These are phyloP conservation scores for Protea cynaroides DNA, from an alignment of 164 flowering plant genomes.

Conservation along the genomic window DNA sequence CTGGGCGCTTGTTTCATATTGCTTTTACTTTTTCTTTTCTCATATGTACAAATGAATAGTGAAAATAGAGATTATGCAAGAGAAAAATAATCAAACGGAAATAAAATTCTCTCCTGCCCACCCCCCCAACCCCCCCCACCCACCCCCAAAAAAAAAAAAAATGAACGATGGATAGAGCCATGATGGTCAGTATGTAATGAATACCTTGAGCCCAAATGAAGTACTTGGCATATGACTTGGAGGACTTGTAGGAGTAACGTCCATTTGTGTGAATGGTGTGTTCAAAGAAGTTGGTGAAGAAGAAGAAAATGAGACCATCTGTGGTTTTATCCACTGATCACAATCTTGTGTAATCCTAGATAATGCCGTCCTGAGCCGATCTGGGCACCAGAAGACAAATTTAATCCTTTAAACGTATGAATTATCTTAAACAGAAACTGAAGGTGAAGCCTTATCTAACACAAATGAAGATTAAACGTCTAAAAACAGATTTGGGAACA, in stretches of 20 bases:
- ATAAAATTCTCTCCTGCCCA: not conserved
- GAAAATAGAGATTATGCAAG: not conserved
- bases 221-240: constrained; percentile 33
- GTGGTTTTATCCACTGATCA: constrained; percentile 79
- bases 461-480: not conserved
- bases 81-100: not conserved
- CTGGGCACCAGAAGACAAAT: constrained; percentile 32
- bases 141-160: too few relatives aligned
- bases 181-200: not conserved
- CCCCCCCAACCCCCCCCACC: too few relatives aligned
- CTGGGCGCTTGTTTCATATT: not conserved
- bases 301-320: constrained; percentile 26
- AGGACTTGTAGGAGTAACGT: constrained; percentile 72
- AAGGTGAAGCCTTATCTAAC: not conserved
- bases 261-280: constrained; percentile 44
- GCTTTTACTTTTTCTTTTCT: not conserved
- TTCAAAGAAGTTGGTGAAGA: constrained; percentile 42
- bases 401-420: constrained; percentile 3
- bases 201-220: constrained; percentile 87
- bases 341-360: constrained; percentile 81
- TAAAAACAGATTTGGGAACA: not conserved
- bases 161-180: not conserved
- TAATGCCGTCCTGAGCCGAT: constrained; percentile 69
- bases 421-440: not conserved
- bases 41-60: not conserved